Conservation (phyloP, 225 moss, liverwort and hornwort genomes). For the Climacium dendroides region DNA sequence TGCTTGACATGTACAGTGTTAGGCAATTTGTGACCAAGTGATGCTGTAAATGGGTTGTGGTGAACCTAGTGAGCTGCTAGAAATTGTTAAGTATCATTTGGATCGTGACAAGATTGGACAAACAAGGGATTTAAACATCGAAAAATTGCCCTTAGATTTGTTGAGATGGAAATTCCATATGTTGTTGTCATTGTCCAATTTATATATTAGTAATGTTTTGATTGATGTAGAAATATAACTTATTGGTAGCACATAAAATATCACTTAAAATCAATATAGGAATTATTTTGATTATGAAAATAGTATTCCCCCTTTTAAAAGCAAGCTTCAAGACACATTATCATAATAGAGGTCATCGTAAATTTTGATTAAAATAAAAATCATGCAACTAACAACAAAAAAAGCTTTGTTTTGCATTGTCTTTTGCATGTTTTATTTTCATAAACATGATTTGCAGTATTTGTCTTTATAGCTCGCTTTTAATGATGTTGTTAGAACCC, state of each 20-base stretch:
- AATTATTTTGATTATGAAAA: neutral
- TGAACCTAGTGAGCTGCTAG: no score
- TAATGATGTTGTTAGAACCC: neutral
- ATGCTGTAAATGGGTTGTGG: no score
- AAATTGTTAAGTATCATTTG: no score
- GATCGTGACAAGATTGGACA: neutral
- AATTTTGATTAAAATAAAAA: neutral
- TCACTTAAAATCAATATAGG: neutral
- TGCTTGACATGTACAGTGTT: no score
- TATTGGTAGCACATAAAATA: neutral
- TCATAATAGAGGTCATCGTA: accelerated
- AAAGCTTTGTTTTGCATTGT: neutral
- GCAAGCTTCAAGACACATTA: neutral
- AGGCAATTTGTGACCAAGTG: no score
- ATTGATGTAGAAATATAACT: neutral
- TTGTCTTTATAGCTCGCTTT: accelerated
- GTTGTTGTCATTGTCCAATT: neutral
- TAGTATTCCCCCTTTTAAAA: neutral
- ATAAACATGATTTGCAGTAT: neutral
- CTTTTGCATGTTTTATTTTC: neutral
- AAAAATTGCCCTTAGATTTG: neutral
- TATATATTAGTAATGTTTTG: no score
- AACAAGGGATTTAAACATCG: neutral
- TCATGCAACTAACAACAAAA: neutral
- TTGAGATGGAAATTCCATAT: neutral